These are phyloP conservation scores for Fusarium subtropicale DNA, from an alignment of 2,329 filamentous ascomycete species.

Conservation along the genomic window DNA sequence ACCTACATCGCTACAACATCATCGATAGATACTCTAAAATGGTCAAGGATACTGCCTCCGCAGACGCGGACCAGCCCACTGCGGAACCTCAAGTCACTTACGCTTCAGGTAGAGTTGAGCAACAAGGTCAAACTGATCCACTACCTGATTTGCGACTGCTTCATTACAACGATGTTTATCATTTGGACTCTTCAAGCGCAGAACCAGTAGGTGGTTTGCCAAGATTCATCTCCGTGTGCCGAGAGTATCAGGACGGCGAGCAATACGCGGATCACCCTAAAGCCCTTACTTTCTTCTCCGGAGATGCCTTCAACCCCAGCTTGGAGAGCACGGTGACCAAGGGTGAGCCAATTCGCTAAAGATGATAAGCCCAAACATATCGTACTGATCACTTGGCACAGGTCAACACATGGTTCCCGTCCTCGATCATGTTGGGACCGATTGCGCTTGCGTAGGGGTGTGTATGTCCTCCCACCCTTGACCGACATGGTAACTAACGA, in stretches of 20 bases:
- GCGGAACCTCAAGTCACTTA: constrained; percentile 47
- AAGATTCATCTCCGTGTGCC: constrained; percentile 81
- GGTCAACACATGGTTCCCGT: constrained; percentile 88
- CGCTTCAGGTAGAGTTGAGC: constrained; percentile 42
- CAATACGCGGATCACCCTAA: constrained; percentile 72
- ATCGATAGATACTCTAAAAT: constrained; percentile 17
- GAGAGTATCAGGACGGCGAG: constrained; percentile 75
- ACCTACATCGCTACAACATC: neutral
- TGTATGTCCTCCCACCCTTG: constrained; percentile 51
- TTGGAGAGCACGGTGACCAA: constrained; percentile 91
- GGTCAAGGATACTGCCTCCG: constrained; percentile 33
- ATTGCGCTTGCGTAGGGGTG: constrained; percentile 85
- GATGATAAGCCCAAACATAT: neutral
- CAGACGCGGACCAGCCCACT: constrained; percentile 36
- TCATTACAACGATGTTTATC: constrained; percentile 96
- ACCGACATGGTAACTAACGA: constrained; percentile 22
- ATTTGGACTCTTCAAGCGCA: constrained; percentile 78
- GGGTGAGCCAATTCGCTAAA: constrained; percentile 59
- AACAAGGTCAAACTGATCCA: constrained; percentile 32
- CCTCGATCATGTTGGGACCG: constrained; percentile 80
- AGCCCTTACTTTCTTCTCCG: constrained; percentile 85
- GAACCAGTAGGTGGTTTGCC: constrained; percentile 86
- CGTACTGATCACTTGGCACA: constrained; percentile 44
- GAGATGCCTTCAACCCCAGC: constrained; percentile 92
- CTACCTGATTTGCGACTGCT: constrained; percentile 80